Percentiles rank a stretch among this genome's conserved stretches.
Evolutionary conservation across 208 protist species (phyloP).

Genomic region (Acanthamoeba lenticulata): DNA sequence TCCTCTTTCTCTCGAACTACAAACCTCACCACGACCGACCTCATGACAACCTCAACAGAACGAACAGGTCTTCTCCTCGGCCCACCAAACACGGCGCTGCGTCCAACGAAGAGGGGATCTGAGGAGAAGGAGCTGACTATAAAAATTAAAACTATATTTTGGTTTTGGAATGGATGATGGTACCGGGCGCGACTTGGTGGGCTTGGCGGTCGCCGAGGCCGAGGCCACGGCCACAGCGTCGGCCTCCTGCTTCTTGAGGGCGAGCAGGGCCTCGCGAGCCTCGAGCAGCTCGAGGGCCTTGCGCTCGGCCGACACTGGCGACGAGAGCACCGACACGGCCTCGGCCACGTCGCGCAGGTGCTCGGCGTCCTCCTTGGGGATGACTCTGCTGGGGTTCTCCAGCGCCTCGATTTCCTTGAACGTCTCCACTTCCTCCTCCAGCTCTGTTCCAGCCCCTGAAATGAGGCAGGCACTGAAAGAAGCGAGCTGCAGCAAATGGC

Average conservation of each 20-base stretch:
- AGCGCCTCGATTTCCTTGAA: conserved; percentile 56
- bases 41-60: too few relatives aligned
- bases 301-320: conserved; percentile 32
- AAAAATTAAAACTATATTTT: too few relatives aligned
- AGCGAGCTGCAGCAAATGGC: too few relatives aligned
- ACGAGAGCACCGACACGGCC: conserved; percentile 27
- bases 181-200: conserved; percentile 20
- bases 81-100: too few relatives aligned
- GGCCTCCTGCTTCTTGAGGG: neutral
- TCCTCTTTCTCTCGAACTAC: too few relatives aligned
- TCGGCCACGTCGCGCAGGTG: conserved; percentile 47
- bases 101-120: too few relatives aligned
- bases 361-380: conserved; percentile 34
- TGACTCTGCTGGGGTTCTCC: conserved; percentile 35
- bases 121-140: too few relatives aligned
- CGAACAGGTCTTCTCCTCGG: too few relatives aligned
- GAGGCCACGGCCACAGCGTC: neutral
- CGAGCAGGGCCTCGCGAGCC: conserved; percentile 35
- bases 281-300: conserved; percentile 45
- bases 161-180: too few relatives aligned
- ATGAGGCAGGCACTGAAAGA: too few relatives aligned
- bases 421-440: conserved; percentile 20
- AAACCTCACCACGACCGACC: too few relatives aligned
- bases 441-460: too few relatives aligned
- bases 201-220: neutral